phyloP scores from a whole-genome alignment of 176 grass and related monocot species.

The Zoysia japonica region DNA sequence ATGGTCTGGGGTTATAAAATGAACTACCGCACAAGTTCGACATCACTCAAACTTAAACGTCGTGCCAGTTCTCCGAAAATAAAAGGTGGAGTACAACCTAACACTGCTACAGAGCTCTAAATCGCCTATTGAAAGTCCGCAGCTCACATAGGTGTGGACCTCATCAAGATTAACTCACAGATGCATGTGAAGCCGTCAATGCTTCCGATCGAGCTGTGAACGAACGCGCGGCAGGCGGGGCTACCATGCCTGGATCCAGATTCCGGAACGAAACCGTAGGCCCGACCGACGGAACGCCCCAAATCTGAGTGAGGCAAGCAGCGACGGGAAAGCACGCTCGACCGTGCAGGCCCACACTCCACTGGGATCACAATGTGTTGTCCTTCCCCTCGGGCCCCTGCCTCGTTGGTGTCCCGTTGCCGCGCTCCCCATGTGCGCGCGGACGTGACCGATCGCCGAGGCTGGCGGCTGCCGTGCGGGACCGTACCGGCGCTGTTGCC shows the following conservation, averaged over 20 bases:
- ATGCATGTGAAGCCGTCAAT: neutral
- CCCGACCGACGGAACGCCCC: neutral
- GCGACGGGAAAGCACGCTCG: neutral
- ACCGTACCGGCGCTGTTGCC: slow-evolving; percentile 13
- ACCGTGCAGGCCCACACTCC: neutral
- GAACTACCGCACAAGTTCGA: neutral
- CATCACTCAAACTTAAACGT: neutral
- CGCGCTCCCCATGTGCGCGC: slow-evolving; percentile 17
- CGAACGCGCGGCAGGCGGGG: neutral
- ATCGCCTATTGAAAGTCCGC: neutral
- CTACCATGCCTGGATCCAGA: neutral
- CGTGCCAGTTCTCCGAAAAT: neutral
- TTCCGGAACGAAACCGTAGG: slow-evolving; percentile 1
- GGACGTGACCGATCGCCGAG: neutral
- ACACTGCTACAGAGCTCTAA: neutral
- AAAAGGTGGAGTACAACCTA: no score
- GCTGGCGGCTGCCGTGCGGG: neutral
- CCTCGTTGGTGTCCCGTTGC: neutral
- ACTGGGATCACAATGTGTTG: slow-evolving; percentile 7
- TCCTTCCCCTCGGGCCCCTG: neutral
- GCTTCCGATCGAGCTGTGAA: neutral
- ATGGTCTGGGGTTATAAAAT: neutral
- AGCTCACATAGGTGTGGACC: neutral
- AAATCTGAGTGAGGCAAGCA: slow-evolving; percentile 16
- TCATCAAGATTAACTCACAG: neutral